phyloP scores from a whole-genome alignment of 148 eudicot species.

The Bassia scoparia region DNA sequence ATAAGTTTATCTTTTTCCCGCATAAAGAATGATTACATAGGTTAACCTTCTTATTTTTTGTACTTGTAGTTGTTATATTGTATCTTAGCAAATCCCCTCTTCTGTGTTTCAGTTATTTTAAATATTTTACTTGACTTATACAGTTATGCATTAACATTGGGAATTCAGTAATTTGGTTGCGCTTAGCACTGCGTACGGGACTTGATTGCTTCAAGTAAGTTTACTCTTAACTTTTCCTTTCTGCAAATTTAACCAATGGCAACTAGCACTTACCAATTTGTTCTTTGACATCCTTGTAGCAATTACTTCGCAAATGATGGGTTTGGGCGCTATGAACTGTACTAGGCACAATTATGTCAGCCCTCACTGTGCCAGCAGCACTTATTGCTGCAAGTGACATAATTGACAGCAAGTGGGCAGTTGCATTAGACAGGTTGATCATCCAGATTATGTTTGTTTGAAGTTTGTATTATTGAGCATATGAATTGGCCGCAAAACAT shows the following conservation, averaged over 20 bases:
- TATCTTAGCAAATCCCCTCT: not conserved
- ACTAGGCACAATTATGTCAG: conserved; percentile 51
- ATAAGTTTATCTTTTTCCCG: too few relatives aligned
- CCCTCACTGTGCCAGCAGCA: conserved; percentile 73
- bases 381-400: conserved; percentile 52
- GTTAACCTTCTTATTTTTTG: too few relatives aligned
- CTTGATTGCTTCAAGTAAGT: conserved; percentile 34
- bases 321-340: conserved; percentile 82
- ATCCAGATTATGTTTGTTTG: not conserved
- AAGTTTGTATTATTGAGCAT: not conserved
- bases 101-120: not conserved
- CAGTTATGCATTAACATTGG: conserved; percentile 37
- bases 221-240: not conserved
- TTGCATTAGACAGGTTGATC: conserved; percentile 75
- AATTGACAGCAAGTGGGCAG: conserved; percentile 84
- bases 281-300: conserved; percentile 37
- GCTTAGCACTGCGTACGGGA: conserved; percentile 34
- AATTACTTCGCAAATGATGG: conserved; percentile 53
- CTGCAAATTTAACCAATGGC: not conserved
- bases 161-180: conserved; percentile 32
- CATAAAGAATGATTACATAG: too few relatives aligned
- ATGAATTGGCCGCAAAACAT: not conserved
- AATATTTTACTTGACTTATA: conserved; percentile 9
- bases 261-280: not conserved
- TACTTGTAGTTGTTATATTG: not conserved